Conservation (phyloP, 139 green algal genomes). For the Astrephomene gubernaculifera region DNA sequence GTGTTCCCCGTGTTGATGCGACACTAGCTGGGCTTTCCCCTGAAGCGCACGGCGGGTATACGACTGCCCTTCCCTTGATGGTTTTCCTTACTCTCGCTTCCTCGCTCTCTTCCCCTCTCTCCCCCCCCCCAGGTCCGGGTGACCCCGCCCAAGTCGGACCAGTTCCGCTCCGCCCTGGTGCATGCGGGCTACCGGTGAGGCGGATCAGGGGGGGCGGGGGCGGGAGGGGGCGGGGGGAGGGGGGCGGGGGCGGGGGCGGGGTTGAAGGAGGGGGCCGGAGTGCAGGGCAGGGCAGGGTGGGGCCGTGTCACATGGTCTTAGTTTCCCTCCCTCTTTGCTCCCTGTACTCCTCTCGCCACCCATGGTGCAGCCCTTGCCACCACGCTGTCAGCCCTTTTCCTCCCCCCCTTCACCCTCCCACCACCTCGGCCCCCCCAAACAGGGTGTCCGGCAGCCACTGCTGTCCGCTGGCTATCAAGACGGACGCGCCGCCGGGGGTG, state of each 20-base stretch:
- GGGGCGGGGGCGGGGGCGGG: background rate
- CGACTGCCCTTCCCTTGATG: no score
- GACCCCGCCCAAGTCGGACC: constrained; percentile 72
- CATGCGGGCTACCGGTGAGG: constrained; percentile 82
- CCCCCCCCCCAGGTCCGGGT: constrained; percentile 70
- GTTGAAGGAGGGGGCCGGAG: no score
- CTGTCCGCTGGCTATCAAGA: constrained; percentile 94
- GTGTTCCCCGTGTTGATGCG: no score
- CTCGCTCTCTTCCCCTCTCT: constrained; percentile 81
- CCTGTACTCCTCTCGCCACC: no score
- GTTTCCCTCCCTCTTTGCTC: no score
- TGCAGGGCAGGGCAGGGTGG: no score
- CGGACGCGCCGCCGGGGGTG: constrained; percentile 87
- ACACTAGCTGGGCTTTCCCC: no score
- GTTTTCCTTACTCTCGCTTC: constrained; percentile 55
- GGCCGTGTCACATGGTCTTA: no score
- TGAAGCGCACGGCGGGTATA: no score
- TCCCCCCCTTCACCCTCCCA: background rate
- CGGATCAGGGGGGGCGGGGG: background rate
- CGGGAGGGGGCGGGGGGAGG: background rate
- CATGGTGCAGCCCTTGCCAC: no score
- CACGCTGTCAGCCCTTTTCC: no score
- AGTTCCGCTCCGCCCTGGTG: constrained; percentile 90
- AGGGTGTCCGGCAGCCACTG: constrained; percentile 74
- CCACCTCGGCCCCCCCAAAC: background rate